These are phyloP conservation scores for Hyparrhenia diplandra DNA, from an alignment of 176 grass and related monocot species.

Conservation along the genomic window DNA sequence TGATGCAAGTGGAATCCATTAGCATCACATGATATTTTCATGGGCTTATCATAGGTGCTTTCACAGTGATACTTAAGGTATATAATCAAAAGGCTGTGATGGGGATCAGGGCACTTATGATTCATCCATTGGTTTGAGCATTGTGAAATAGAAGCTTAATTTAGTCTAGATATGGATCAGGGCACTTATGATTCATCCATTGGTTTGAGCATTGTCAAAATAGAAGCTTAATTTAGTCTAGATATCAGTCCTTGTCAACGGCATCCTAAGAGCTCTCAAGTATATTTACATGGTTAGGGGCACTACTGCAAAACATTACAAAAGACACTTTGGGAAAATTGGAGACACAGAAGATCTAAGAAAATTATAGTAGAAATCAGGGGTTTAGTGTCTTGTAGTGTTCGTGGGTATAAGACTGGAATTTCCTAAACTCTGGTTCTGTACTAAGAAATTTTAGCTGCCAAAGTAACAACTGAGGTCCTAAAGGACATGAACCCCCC, in stretches of 20 bases:
- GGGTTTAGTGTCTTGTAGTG: not conserved
- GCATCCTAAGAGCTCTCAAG: not conserved
- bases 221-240: not conserved
- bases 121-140: not conserved
- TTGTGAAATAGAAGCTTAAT: not conserved
- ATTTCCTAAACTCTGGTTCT: not conserved
- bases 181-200: not conserved
- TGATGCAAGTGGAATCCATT: not conserved
- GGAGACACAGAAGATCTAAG: not conserved
- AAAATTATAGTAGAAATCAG: not conserved
- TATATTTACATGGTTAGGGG: not conserved
- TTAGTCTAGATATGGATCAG: not conserved
- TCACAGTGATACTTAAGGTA: not conserved
- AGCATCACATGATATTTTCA: not conserved
- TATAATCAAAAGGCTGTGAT: not conserved
- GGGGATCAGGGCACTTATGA: not conserved
- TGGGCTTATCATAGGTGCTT: not conserved
- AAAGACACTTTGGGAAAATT: not conserved
- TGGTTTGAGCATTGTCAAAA: not conserved
- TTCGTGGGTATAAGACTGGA: not conserved
- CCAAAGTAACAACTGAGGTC: not conserved
- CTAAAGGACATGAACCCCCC: not conserved
- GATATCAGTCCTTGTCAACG: not conserved
- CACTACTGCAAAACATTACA: not conserved
- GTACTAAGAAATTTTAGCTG: not conserved